Evolutionary conservation across 2,329 filamentous ascomycete species (phyloP).

Genomic region (Davidsoniella eucalypti): DNA sequence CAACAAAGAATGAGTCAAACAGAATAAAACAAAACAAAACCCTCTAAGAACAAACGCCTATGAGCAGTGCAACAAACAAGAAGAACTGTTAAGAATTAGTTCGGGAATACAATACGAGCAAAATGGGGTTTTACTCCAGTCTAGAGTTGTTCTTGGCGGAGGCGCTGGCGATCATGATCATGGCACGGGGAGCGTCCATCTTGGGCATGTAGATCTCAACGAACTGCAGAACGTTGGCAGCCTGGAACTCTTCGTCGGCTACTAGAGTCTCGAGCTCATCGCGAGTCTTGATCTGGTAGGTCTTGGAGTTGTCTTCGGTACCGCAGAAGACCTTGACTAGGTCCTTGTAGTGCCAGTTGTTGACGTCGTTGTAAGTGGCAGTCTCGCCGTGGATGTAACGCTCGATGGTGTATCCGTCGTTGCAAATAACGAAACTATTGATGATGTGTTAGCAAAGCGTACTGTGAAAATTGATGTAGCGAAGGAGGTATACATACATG

Average conservation of each 20-base stretch:
- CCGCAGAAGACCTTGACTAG: slow-evolving; percentile 54
- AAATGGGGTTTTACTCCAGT: slow-evolving; percentile 15
- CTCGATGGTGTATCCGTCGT: slow-evolving; percentile 81
- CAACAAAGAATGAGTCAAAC: background rate
- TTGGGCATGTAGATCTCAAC: slow-evolving; percentile 71
- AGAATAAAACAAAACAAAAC: background rate
- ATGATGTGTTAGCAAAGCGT: slow-evolving; percentile 14
- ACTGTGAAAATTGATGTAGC: too few relatives aligned
- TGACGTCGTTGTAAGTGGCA: slow-evolving; percentile 65
- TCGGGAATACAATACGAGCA: background rate
- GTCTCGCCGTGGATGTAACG: slow-evolving; percentile 75
- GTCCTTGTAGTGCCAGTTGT: slow-evolving; percentile 55
- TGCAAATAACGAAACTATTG: slow-evolving; percentile 63
- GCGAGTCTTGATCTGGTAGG: slow-evolving; percentile 52
- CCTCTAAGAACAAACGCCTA: background rate
- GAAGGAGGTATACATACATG: slow-evolving; percentile 36
- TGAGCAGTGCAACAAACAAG: background rate
- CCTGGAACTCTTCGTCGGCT: slow-evolving; percentile 44
- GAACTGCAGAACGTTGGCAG: slow-evolving; percentile 42
- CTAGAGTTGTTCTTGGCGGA: slow-evolving; percentile 51
- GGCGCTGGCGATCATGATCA: slow-evolving; percentile 55
- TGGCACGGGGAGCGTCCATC: slow-evolving; percentile 55
- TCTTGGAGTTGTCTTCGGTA: slow-evolving; percentile 35
- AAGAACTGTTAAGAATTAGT: background rate
- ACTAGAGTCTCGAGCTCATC: slow-evolving; percentile 51